Evolutionary conservation across 768 basidiomycete species (phyloP), one percentile per base, ranked within the genome.

Genomic region (Mycena alexandri): DNA sequence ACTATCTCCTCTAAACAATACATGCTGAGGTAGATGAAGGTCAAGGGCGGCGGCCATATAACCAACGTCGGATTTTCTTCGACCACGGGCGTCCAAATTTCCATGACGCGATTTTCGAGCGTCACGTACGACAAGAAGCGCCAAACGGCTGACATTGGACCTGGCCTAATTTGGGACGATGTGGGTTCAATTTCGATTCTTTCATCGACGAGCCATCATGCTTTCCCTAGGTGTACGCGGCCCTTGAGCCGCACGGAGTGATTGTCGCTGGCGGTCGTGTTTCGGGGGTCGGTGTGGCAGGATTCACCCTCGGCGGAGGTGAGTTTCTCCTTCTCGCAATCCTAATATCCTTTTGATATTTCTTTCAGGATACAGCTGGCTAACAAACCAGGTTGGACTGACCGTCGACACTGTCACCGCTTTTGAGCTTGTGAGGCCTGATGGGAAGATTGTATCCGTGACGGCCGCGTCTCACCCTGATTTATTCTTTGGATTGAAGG

Each of bases 241-340:
- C 76, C 16, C 75, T 86, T 14, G 79, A 79, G 8, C 80, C 78
- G 5, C 67, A 74, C 53, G 76, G 75, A 7, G 78, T 83, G 16
- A 81, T 52, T 19, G 65, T 66, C 5, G 61, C 54, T 7, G 61
- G 61, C 0, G 61, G 52, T 24, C 61, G 61, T 36, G n/a, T 62
- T 21, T 74, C 80, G 19, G 83, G 83, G 12, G 79, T 85, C 43
- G 82, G 81, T 29, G 78, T 84, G 38, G 83, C 77, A 33, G 81
- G 84, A 2, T 79, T 81, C 61, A 79, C 77, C 19, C 71, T 85
- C 0, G 81, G 83, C 29, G 83, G 84, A 74, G 82, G 84, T 83
- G 55, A 62, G 6, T 6, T 29, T 29, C 29, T 6, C 6, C 29
- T 29, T 29, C 6, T 29, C 75, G 12, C 12, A 4, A 21, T 22